phyloP scores from a whole-genome alignment of 495 filamentous ascomycete genomes.

The Trypethelium eluteriae region DNA sequence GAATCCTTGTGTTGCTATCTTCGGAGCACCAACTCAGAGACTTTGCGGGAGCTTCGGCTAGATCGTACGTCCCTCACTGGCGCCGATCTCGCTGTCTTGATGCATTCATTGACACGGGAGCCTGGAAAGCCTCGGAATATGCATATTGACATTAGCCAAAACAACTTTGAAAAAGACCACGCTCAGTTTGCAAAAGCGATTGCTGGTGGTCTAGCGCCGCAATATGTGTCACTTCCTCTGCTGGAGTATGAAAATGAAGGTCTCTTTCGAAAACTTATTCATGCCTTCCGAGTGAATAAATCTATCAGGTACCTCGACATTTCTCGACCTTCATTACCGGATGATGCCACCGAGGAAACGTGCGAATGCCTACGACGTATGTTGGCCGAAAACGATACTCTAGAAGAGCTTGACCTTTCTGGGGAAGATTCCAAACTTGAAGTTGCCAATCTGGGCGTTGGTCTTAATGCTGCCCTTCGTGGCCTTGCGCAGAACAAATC shows the following conservation, averaged over 20 bases:
- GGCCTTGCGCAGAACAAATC: slow-evolving; percentile 70
- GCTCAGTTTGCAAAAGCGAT: slow-evolving; percentile 64
- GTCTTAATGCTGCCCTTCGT: slow-evolving; percentile 67
- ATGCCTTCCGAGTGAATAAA: slow-evolving; percentile 63
- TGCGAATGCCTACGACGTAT: slow-evolving; percentile 64
- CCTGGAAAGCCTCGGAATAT: slow-evolving; percentile 53
- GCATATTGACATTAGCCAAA: slow-evolving; percentile 74
- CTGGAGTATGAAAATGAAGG: slow-evolving; percentile 75
- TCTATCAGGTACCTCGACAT: slow-evolving; percentile 76
- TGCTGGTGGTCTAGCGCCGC: slow-evolving; percentile 54
- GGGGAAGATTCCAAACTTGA: slow-evolving; percentile 86
- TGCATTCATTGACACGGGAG: slow-evolving; percentile 58
- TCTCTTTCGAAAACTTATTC: slow-evolving; percentile 64
- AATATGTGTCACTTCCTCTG: slow-evolving; percentile 71
- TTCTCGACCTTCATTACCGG: slow-evolving; percentile 76
- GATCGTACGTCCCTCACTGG: slow-evolving; percentile 77
- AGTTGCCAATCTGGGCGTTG: slow-evolving; percentile 73
- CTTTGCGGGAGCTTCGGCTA: slow-evolving; percentile 60
- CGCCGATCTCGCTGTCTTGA: slow-evolving; percentile 65
- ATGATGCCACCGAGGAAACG: slow-evolving; percentile 65
- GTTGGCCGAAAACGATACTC: slow-evolving; percentile 68
- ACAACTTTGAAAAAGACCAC: slow-evolving; percentile 67
- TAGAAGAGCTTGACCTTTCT: slow-evolving; percentile 76
- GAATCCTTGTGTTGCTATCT: slow-evolving; percentile 35
- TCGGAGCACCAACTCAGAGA: slow-evolving; percentile 46